A percentile compares a stretch with the other conserved stretches of the same genome.
Evolutionary conservation across 2,329 filamentous ascomycete species (phyloP).

Genomic region (Penicillium sp.): DNA sequence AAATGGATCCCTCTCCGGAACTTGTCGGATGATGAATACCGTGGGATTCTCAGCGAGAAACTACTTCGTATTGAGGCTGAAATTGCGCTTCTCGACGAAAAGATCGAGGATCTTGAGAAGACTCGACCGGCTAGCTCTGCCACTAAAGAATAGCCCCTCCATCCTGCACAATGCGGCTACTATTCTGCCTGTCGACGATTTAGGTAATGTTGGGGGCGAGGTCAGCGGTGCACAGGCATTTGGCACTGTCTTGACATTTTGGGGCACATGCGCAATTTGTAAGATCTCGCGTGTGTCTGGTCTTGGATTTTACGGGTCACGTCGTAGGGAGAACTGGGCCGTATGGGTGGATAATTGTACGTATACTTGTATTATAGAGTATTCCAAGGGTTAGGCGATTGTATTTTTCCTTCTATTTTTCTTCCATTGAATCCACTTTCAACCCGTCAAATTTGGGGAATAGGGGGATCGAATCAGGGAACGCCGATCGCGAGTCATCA

Average conservation of each 20-base stretch:
- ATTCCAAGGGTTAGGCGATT: background rate
- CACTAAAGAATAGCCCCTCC: slow-evolving; percentile 6
- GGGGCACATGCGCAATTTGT: background rate
- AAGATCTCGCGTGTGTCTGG: background rate
- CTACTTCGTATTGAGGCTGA: slow-evolving; percentile 70
- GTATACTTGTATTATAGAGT: slow-evolving; percentile 6
- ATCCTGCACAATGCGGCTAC: slow-evolving; percentile 1
- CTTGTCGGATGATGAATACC: slow-evolving; percentile 72
- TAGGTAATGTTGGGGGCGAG: slow-evolving; percentile 5
- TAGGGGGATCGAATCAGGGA: slow-evolving; percentile 15
- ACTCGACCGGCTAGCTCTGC: slow-evolving; percentile 11
- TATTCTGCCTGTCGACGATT: slow-evolving; percentile 8
- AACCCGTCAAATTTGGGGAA: background rate
- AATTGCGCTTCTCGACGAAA: slow-evolving; percentile 75
- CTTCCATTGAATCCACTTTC: slow-evolving; percentile 3
- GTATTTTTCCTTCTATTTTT: slow-evolving; percentile 1
- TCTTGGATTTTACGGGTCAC: background rate
- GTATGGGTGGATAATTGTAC: background rate
- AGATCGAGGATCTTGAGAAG: slow-evolving; percentile 58
- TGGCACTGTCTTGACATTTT: background rate
- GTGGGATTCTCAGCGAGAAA: slow-evolving; percentile 68
- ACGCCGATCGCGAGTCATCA: slow-evolving; percentile 14
- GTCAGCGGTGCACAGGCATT: slow-evolving; percentile 19
- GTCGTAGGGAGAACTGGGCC: background rate
- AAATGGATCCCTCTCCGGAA: slow-evolving; percentile 71